phyloP scores from a whole-genome alignment of 73 alveolate species.

The Tetrahymena thermophila region DNA sequence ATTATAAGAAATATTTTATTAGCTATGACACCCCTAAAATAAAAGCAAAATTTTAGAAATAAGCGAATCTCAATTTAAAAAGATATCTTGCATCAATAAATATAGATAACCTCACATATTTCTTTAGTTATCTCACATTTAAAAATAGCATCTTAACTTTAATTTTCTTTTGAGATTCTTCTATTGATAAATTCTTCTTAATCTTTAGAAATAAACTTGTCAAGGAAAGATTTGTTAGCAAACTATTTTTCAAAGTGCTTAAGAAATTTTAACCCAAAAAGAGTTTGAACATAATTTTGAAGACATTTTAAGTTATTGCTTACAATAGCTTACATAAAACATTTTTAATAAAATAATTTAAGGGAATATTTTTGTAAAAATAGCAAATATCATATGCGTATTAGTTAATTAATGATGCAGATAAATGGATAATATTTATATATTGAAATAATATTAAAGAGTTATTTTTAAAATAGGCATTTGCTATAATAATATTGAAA shows the following conservation, averaged over 20 bases:
- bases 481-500: background rate
- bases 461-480: background rate
- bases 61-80: background rate
- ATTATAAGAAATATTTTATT: too few relatives aligned
- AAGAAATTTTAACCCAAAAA: background rate
- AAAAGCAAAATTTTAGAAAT: background rate
- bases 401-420: too few relatives aligned
- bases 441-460: too few relatives aligned
- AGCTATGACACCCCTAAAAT: background rate
- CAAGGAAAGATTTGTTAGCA: background rate
- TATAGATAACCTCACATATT: background rate
- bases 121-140: background rate
- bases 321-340: too few relatives aligned
- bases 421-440: background rate
- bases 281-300: too few relatives aligned
- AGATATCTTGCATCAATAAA: too few relatives aligned
- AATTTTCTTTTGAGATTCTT: background rate
- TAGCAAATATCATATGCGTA: too few relatives aligned
- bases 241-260: background rate
- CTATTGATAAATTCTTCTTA: background rate
- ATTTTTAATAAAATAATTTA: too few relatives aligned
- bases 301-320: too few relatives aligned
- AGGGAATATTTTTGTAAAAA: too few relatives aligned
- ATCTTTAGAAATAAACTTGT: too few relatives aligned
- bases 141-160: too few relatives aligned